Base-by-base conservation (phyloP, 805 yeast species). In the Cyberlindnera euphorbiiphila region DNA sequence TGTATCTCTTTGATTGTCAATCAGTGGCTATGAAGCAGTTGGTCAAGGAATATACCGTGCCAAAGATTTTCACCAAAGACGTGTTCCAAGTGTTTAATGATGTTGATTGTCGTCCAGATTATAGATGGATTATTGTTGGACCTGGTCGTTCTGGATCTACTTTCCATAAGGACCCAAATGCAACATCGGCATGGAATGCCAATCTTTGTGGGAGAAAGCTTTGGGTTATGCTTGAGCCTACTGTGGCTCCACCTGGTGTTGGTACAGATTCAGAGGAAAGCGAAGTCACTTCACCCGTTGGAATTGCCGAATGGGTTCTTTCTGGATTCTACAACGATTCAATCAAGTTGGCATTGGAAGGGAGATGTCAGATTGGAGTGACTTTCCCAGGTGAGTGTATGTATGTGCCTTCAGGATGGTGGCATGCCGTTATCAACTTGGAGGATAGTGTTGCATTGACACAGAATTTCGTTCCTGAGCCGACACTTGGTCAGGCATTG, bases 321-420 rank as follows among this genome's bases (percentile, higher is more conserved):
- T 70, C 83, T 12, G 96, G 95, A 0, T 88, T 83, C 50, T 86
- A 77, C 66, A 76, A 80, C 45, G 93, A 82, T 54, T 69, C 81
- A 5, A 61, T 76, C 14, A 72, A 69, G 42, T 54, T 81, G 30
- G 72, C 76, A 12, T 69, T 72, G 38, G 44, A 49, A 27, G 56
- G 64, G 16, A 68, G 71, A 16, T 81, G 85, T 49, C 54, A 68
- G 15, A 76, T 88, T 15, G 93, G 86, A 0, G 66, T 88, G 11
- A 83, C 94, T 0, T 77, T 76, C 46, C 82, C 87, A 0, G 91
- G 89, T 6, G 94, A 89, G 56, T 81, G 87, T 43, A 74, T 87
- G 70, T 77, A 83, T 56, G 97, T 88, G 7, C 97, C 97, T 4
- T 72, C 88, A n/a, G 94, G 95, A 1, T 88, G 97, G 97, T 88